Conservation (phyloP, 208 protist genomes). For the Wallacemonas collosoma region DNA sequence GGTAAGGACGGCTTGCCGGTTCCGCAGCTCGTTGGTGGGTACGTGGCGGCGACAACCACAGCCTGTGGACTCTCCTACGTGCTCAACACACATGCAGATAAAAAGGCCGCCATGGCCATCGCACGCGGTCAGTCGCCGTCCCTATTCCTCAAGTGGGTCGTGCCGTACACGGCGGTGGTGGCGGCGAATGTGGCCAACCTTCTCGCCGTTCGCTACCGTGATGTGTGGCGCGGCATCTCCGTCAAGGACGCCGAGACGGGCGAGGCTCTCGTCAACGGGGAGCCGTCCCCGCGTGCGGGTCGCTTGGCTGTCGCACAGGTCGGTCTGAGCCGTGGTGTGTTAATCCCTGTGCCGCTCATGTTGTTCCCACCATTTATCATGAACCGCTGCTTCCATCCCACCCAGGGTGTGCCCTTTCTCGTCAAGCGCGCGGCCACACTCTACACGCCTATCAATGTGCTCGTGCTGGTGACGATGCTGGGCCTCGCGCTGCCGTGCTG, state of each 20-base stretch:
- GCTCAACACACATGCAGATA: constrained; percentile 23
- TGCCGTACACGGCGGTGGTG: constrained; percentile 84
- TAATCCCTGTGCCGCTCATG: constrained; percentile 73
- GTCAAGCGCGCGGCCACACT: constrained; percentile 33
- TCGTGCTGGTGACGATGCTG: constrained; percentile 45
- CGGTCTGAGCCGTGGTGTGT: constrained; percentile 52
- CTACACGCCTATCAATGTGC: constrained; percentile 53
- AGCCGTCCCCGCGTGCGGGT: constrained; percentile 62
- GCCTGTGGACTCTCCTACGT: constrained; percentile 33
- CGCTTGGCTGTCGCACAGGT: constrained; percentile 69
- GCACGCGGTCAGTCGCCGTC: constrained; percentile 24
- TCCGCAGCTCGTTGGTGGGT: constrained; percentile 40
- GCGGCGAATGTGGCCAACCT: constrained; percentile 81
- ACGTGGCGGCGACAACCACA: constrained; percentile 31
- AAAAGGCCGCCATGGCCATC: constrained; percentile 19
- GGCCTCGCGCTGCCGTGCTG: constrained; percentile 51
- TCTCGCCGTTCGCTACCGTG: constrained; percentile 71
- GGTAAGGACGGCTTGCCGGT: constrained; percentile 64
- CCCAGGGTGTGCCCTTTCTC: constrained; percentile 35
- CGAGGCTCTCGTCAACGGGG: constrained; percentile 43
- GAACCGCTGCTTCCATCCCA: constrained; percentile 42
- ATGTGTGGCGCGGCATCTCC: constrained; percentile 65
- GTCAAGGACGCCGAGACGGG: constrained; percentile 63
- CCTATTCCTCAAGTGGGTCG: constrained; percentile 33
- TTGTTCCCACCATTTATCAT: constrained; percentile 74